Percentiles rank a stretch among this genome's conserved stretches.
Evolutionary conservation across 148 eudicot species (phyloP).

Genomic region (Nepenthes gracilis): DNA sequence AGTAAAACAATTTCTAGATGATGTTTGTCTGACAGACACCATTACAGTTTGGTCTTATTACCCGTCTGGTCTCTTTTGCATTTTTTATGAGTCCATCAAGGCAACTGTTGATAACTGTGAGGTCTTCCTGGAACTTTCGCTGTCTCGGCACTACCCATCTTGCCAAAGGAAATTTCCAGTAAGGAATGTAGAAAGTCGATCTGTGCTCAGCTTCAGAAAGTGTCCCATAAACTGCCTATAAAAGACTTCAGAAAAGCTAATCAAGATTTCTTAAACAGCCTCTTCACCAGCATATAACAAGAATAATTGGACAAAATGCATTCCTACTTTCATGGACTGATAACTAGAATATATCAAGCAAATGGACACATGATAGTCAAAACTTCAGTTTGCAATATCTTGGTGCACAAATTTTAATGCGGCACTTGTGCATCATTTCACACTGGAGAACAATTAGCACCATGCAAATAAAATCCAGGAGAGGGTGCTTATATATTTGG

Average conservation of each 20-base stretch:
- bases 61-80: slow-evolving; percentile 98
- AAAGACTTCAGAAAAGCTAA: slow-evolving; percentile 5
- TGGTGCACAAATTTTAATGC: too few species aligned
- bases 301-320: background rate
- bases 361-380: too few species aligned
- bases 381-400: too few species aligned
- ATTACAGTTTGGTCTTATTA: slow-evolving; percentile 13
- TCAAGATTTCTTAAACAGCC: background rate
- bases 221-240: slow-evolving; percentile 95
- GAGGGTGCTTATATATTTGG: too few species aligned
- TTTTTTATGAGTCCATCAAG: slow-evolving; percentile 92
- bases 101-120: slow-evolving; percentile 84
- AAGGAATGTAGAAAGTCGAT: slow-evolving; percentile 93
- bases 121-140: slow-evolving; percentile 78
- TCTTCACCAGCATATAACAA: too few species aligned
- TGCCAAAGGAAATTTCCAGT: slow-evolving; percentile 91
- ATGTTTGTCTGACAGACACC: background rate
- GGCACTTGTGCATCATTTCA: too few species aligned
- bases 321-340: background rate
- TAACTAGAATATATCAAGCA: too few species aligned
- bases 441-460: too few species aligned
- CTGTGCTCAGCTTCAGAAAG: slow-evolving; percentile 99
- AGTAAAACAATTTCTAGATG: too few species aligned
- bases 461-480: too few species aligned
- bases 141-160: slow-evolving; percentile 95